A percentile compares a stretch with the other conserved stretches of the same genome.
These are phyloP conservation scores for Pseudopyrenochaeta lycopersici DNA, from an alignment of 2,329 filamentous ascomycete species.

Conservation along the genomic window DNA sequence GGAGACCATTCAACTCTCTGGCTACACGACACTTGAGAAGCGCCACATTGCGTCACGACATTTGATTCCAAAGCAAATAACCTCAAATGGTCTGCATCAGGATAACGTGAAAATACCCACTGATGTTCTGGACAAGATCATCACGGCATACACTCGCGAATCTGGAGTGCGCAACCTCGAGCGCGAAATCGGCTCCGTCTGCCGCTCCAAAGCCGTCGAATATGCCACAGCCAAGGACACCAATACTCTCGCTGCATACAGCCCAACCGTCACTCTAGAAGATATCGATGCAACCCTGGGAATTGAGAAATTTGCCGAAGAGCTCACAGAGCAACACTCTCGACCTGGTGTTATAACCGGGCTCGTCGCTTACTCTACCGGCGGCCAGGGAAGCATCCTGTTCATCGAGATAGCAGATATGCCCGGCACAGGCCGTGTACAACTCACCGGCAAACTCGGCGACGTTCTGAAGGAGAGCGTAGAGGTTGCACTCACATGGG, in stretches of 20 bases:
- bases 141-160: constrained; percentile 95
- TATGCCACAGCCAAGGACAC: constrained; percentile 89
- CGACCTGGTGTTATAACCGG: constrained; percentile 95
- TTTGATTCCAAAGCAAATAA: constrained; percentile 95
- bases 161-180: constrained; percentile 95
- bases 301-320: constrained; percentile 92
- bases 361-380: constrained; percentile 91
- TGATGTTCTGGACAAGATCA: constrained; percentile 92
- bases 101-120: constrained; percentile 80
- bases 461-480: constrained; percentile 97
- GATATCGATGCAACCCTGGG: constrained; percentile 92
- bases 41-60: constrained; percentile 92
- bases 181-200: constrained; percentile 93
- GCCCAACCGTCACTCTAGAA: constrained; percentile 74
- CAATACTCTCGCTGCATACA: constrained; percentile 71
- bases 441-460: constrained; percentile 94
- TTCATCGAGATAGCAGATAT: constrained; percentile 99
- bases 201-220: constrained; percentile 85
- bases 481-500: constrained; percentile 95
- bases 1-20: constrained; percentile 92
- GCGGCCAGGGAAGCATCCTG: constrained; percentile 92
- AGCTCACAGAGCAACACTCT: constrained; percentile 84
- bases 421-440: constrained; percentile 90
- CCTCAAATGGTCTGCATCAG: constrained; percentile 81
- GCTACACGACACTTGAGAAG: constrained; percentile 97